A percentile compares a stretch with the other conserved stretches of the same genome.
Evolutionary conservation across 78 protist genomes (phyloP).

Genomic region (slime mould (Dictyostelium discoideum)): dicty_2.7 NC_007088.5:3147001-3147500

Average conservation of each 20-base stretch:
- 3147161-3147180: too few species aligned
- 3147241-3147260: too few species aligned
- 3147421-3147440: not conserved
- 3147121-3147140: too few species aligned
- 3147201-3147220: not conserved
- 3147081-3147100: not conserved
- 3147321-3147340: not conserved
- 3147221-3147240: too few species aligned
- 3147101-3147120: too few species aligned
- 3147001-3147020: conserved; percentile 41
- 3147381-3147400: conserved; percentile 12
- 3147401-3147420: not conserved
- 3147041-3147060: not conserved
- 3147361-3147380: not conserved
- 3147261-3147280: not conserved
- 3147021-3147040: conserved; percentile 38
- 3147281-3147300: too few species aligned
- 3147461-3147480: conserved; percentile 58
- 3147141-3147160: too few species aligned
- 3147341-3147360: not conserved
- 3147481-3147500: conserved; percentile 12
- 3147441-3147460: not conserved
- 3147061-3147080: not conserved
- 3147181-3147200: too few species aligned
- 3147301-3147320: not conserved